These are phyloP conservation scores for Dalbergia oliveri DNA, from an alignment of 306 rosid species.

Conservation along the genomic window DNA sequence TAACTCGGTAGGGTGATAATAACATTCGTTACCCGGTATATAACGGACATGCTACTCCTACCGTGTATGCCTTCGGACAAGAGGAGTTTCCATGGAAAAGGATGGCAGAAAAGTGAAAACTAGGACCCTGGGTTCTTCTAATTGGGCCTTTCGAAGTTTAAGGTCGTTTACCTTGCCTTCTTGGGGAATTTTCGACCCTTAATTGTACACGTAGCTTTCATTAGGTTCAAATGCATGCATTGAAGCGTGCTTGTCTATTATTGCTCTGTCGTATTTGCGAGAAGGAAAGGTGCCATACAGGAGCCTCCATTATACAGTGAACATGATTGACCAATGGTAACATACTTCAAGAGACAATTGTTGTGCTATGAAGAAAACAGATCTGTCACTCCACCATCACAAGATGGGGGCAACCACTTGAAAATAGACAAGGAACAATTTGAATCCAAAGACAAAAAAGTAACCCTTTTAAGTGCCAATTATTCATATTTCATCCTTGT, in stretches of 20 bases:
- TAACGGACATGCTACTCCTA: background rate
- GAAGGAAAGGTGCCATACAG: background rate
- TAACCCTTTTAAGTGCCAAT: constrained; percentile 1
- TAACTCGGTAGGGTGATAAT: too few relatives aligned
- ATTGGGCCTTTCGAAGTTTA: constrained; percentile 37
- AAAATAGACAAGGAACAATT: constrained; percentile 13
- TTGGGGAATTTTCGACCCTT: constrained; percentile 24
- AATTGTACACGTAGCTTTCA: constrained; percentile 2
- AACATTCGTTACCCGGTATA: too few relatives aligned
- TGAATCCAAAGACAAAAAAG: background rate
- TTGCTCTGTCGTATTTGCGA: background rate
- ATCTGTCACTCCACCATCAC: background rate
- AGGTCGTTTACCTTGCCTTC: constrained; percentile 10
- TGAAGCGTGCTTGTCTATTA: constrained; percentile 32
- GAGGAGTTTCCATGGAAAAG: background rate
- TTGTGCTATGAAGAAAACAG: background rate
- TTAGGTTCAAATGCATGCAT: constrained; percentile 36
- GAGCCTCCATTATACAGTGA: background rate
- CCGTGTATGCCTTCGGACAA: background rate
- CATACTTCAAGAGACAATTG: background rate
- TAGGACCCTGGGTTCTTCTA: background rate
- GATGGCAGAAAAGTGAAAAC: constrained; percentile 24
- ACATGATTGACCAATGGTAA: constrained; percentile 12
- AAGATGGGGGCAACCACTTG: background rate
- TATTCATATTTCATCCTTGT: background rate